These are phyloP conservation scores for Mucor circinelloides DNA, from an alignment of 371 early-diverging fungal genomes.

Conservation along the genomic window DNA sequence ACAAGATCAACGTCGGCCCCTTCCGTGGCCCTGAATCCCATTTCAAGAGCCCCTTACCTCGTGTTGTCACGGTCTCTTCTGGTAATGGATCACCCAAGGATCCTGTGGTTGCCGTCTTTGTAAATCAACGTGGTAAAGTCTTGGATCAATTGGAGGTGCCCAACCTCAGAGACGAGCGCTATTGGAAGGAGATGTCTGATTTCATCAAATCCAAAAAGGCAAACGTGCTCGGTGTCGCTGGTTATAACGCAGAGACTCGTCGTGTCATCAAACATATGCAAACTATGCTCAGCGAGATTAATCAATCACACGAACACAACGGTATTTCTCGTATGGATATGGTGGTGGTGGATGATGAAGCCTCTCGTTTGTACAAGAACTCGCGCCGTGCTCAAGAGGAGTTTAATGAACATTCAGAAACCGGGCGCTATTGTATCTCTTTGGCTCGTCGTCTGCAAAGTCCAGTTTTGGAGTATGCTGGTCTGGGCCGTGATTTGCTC, in stretches of 20 bases:
- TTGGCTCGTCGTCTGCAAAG: conserved; percentile 88
- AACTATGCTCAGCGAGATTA: conserved; percentile 57
- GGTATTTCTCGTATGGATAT: conserved; percentile 31
- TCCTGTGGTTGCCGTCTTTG: conserved; percentile 71
- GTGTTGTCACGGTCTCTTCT: conserved; percentile 84
- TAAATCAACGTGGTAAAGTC: conserved; percentile 81
- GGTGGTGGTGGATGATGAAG: conserved; percentile 83
- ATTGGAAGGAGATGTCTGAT: conserved; percentile 56
- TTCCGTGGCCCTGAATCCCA: conserved; percentile 55
- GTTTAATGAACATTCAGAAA: conserved; percentile 64
- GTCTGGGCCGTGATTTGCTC: conserved; percentile 75
- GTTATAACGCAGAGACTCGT: conserved; percentile 75
- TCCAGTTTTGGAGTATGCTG: conserved; percentile 83
- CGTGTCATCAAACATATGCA: conserved; percentile 72
- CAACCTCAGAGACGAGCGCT: conserved; percentile 62
- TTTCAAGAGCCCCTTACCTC: conserved; percentile 60
- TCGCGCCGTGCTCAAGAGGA: conserved; percentile 77
- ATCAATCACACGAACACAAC: conserved; percentile 33
- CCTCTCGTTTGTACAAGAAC: conserved; percentile 82
- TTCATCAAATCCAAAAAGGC: conserved; percentile 68
- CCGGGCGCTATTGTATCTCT: conserved; percentile 87
- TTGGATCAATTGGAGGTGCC: conserved; percentile 66
- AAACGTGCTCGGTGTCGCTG: conserved; percentile 84
- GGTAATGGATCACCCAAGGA: conserved; percentile 77
- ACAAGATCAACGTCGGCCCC: conserved; percentile 78